Base-by-base conservation (phyloP, 2,329 filamentous ascomycete species). In the Monosporascus sp. region DNA sequence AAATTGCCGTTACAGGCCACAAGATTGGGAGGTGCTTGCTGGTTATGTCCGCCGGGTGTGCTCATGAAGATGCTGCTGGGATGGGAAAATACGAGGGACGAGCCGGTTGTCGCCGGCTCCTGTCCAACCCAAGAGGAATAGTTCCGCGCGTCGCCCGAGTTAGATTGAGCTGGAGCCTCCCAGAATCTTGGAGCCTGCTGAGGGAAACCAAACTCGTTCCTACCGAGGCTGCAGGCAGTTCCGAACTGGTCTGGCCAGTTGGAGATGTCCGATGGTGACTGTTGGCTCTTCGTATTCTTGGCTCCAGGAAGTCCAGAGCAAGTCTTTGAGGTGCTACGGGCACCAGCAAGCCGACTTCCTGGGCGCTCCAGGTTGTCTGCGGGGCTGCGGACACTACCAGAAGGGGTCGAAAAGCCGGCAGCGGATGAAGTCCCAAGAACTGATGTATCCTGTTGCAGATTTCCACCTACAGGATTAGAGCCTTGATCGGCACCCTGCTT, bases 31-130 rank as follows among this genome's bases (percentile, higher is more conserved):
- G 59, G 60, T 7, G 52, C 58, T 6, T 22, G 37, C n/a, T 50
- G 52, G 11, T 45, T 26, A 16, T 35, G 45, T n/a, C 43, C 46
- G 43, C 50, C 55, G 19, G 77, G 77, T 5, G 77, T 78, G 37
- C 78, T 74, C 41, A 72, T 73, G 53, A 78, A 79, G 22, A 82
- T 59, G 57, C 77, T 80, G 62, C 78, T 81, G 1, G 71, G 67
- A 52, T 79, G 70, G 16, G 78, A 77, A 57, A 81, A 81, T 7
- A 58, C 62, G 16, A 64, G 55, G 5, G 64, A 62, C 1, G 73
- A 72, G 52, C 55, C 57, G 56, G 45, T 54, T 43, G 52, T 56
- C 41, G 55, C 47, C 48, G 48, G 49, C 26, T 55, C 55, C 37
- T 60, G 53, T 48, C 48, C 37, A 9, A 51, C 37, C 55, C 58